A percentile compares a stretch with the other conserved stretches of the same genome.
Evolutionary conservation across 1,284 basidiomycete genomes (phyloP).

Genomic region (Pisolithus thermaeus): DNA sequence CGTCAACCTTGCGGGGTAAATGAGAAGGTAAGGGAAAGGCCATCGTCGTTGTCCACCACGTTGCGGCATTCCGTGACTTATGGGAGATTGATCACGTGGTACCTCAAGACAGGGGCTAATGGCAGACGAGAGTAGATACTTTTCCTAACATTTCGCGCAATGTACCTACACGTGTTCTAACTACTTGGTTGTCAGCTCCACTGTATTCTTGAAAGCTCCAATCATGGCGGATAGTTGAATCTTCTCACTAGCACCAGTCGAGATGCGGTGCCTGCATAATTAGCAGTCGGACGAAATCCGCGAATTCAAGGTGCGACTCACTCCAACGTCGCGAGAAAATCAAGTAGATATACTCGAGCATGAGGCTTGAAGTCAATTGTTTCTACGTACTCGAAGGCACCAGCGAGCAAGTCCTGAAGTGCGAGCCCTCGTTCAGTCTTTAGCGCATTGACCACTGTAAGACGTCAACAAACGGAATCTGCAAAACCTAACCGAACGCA

Average conservation of each 20-base stretch:
- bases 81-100: no score
- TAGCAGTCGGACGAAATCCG: not conserved
- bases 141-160: not conserved
- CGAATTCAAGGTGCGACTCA: constrained; percentile 35
- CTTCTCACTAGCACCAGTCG: constrained; percentile 91
- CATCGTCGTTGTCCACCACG: constrained; percentile 36
- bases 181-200: constrained; percentile 59
- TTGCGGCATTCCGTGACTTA: not conserved
- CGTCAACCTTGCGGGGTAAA: constrained; percentile 58
- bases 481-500: constrained; percentile 34
- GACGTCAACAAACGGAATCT: not conserved
- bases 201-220: constrained; percentile 90
- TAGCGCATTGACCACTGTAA: constrained; percentile 75
- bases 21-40: constrained; percentile 67
- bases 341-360: constrained; percentile 87
- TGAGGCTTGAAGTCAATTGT: constrained; percentile 82
- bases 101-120: no score
- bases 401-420: constrained; percentile 91
- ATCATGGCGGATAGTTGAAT: constrained; percentile 91
- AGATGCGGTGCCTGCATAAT: constrained; percentile 73
- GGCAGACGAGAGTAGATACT: not conserved
- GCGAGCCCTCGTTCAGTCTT: constrained; percentile 93
- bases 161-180: no score
- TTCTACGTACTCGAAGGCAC: constrained; percentile 88
- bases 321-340: constrained; percentile 89